Evolutionary conservation across 495 filamentous ascomycete species (phyloP), one percentile per base, ranked within the genome.

Genomic region (Cetradonia linearis): DNA sequence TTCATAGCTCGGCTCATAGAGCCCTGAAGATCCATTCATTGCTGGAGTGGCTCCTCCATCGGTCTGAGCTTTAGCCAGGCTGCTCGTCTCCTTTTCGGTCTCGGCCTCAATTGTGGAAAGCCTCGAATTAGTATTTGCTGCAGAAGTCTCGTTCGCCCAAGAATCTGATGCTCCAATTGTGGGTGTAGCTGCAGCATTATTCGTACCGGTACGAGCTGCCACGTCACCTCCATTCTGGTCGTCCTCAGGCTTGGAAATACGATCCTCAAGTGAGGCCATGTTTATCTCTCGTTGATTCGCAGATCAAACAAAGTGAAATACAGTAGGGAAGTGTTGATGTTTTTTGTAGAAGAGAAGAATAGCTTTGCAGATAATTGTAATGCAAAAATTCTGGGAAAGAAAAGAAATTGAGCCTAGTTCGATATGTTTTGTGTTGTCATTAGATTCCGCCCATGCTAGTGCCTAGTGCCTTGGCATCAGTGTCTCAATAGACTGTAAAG

Each of bases 1-100:
- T 58, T 87, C 83, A 72, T 87, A 91, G 31, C 84, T 81, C 3
- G 81, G 80, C 66, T 93, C 89, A 53, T 87, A 74, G 11, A 95
- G 81, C 30, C 76, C 78, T 20, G 73, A 69, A 7, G 77, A 78
- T 38, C 80, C 79, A 3, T 71, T 69, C 25, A 68, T 55, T 8
- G 63, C 62, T 16, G 68, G 70, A 18, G 74, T 59, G 37, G 80
- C 76, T 49, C 83, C 76, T 49, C 83, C 82, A 70, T 88, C 86
- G 20, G 68, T 67, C 54, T 80, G 77, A 14, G 72, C 68, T 36
- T 62, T 67, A 28, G 66, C 68, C 38, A 71, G 58, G 65, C 57
- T 34, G 25, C 34, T 52, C 63, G 46, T 60, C 61, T 65, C 61
- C 63, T 70, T 60, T 31, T 58, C 65, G 55, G 47, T 54, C 33